Base-by-base conservation (phyloP, 2,329 filamentous ascomycete genomes). In the Penicillium sp. region DNA sequence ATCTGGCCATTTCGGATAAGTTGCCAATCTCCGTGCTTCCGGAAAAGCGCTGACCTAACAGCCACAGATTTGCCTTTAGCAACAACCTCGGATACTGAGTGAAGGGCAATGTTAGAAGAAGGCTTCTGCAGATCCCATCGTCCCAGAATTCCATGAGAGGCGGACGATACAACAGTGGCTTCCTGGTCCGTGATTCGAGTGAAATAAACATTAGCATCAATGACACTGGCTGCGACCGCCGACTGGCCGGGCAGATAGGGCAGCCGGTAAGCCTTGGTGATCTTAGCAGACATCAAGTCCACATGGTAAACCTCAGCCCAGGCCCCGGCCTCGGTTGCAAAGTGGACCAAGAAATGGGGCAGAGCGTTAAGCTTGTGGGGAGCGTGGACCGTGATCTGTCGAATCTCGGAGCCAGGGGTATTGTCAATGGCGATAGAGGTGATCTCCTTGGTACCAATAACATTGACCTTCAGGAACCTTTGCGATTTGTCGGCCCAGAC, bases 221-320 rank as follows among this genome's bases (percentile, higher is more conserved):
- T 83, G 2, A 87, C 90, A 75, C 89, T 94, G 0, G 86, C 88
- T 0, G 92, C 89, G 70, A 97, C 91, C 1, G 89, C 86, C 25
- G 91, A 92, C 41, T 79, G 80, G 0, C 89, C 90, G 25, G 83
- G 75, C 21, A 92, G 74, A 52, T 86, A 85, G 0, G 93, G 90
- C 13, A 97, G 80, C 29, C 88, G 86, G 72, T 96, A 96, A 0
- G 89, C 89, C 72, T 90, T 91, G n/a, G 81, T 83, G 29, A 93
- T 82, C 19, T 82, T 83, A 53, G 82, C 84, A 58, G 81, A 87
- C 76, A 88, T 88, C 51, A 90, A 75, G 65, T 96, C 84, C 58
- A 96, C 83, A 67, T 96, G 91, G 70, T 89, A 97, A 31, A 97
- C 88, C 61, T 96, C 89, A 3, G 89, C 93, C 79, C 89, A 91